Conservation (phyloP, 2,329 filamentous ascomycete species). For the Cercospora janseana region DNA sequence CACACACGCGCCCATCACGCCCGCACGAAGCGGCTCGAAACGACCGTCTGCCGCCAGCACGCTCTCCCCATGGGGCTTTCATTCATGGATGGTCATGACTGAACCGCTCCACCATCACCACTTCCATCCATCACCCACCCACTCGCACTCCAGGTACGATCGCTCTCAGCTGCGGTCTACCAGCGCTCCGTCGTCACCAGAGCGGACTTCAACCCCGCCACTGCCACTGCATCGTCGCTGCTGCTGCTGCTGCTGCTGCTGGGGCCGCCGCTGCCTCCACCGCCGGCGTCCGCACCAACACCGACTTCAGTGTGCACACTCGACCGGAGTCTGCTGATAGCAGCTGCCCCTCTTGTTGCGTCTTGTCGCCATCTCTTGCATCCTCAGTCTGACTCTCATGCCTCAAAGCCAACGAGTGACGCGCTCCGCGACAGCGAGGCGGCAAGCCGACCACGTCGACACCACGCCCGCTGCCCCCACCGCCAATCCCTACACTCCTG, state of each 20-base stretch:
- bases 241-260: constrained; percentile 5
- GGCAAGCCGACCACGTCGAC: constrained; percentile 47
- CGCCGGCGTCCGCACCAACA: not conserved
- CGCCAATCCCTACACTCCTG: constrained; percentile 35
- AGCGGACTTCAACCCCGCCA: constrained; percentile 14
- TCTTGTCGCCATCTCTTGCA: constrained; percentile 3
- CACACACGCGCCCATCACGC: not conserved
- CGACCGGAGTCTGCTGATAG: constrained; percentile 13
- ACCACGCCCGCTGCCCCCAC: constrained; percentile 36
- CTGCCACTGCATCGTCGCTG: not conserved
- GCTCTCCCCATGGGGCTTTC: constrained; percentile 6
- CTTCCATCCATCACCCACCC: constrained; percentile 5
- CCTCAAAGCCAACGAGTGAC: constrained; percentile 30
- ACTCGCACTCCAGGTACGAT: constrained; percentile 14
- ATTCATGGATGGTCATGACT: constrained; percentile 12
- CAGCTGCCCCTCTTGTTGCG: constrained; percentile 9
- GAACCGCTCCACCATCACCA: constrained; percentile 3
- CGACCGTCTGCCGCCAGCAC: constrained; percentile 1
- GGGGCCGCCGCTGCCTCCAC: constrained; percentile 2
- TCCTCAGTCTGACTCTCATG: constrained; percentile 26
- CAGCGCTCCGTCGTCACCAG: constrained; percentile 6
- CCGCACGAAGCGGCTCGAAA: not conserved
- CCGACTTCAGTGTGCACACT: constrained; percentile 6
- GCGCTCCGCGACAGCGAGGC: constrained; percentile 63
- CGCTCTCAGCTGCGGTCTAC: constrained; percentile 8